A percentile compares a stretch with the other conserved stretches of the same genome.
Conservation (phyloP, 2,329 filamentous ascomycete genomes). For the Aspergillus ustus region DNA sequence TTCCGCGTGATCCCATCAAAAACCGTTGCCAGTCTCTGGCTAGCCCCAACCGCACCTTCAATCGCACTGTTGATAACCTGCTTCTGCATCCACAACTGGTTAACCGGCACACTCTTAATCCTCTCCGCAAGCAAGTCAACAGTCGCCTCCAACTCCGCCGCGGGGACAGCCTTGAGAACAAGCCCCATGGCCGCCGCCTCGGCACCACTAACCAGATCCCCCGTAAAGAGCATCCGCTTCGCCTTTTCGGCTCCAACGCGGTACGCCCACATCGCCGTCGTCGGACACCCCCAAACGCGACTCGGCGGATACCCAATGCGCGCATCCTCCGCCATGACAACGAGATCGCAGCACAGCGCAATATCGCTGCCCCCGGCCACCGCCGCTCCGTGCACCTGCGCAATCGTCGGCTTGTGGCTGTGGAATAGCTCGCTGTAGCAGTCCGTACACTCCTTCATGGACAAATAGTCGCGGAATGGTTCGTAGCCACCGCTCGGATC, state of each 20-base stretch:
- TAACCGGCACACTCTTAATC: conserved; percentile 12
- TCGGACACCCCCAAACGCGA: conserved; percentile 17
- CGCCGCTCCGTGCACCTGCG: conserved; percentile 15
- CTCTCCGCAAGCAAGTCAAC: conserved; percentile 6
- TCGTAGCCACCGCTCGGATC: conserved; percentile 10
- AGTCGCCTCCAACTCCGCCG: conserved; percentile 10
- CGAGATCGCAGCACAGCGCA: conserved; percentile 15
- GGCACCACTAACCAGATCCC: conserved; percentile 15
- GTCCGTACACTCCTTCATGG: conserved; percentile 15
- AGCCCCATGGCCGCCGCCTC: conserved; percentile 15
- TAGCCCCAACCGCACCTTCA: background rate
- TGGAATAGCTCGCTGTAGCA: conserved; percentile 16
- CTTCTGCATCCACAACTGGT: conserved; percentile 19
- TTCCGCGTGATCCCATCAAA: conserved; percentile 18
- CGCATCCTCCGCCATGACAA: conserved; percentile 17
- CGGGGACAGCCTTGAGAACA: conserved; percentile 16
- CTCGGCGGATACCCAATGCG: conserved; percentile 18
- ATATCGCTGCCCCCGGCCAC: conserved; percentile 19
- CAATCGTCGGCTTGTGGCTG: conserved; percentile 15
- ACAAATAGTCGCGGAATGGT: conserved; percentile 3
- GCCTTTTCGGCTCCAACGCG: conserved; percentile 15
- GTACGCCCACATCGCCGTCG: conserved; percentile 20
- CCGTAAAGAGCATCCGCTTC: conserved; percentile 20
- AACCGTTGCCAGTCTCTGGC: conserved; percentile 8
- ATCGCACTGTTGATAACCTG: conserved; percentile 14